These are phyloP conservation scores for Helianthus annuus DNA, from an alignment of 129 eudicot genomes.

Conservation along the genomic window DNA sequence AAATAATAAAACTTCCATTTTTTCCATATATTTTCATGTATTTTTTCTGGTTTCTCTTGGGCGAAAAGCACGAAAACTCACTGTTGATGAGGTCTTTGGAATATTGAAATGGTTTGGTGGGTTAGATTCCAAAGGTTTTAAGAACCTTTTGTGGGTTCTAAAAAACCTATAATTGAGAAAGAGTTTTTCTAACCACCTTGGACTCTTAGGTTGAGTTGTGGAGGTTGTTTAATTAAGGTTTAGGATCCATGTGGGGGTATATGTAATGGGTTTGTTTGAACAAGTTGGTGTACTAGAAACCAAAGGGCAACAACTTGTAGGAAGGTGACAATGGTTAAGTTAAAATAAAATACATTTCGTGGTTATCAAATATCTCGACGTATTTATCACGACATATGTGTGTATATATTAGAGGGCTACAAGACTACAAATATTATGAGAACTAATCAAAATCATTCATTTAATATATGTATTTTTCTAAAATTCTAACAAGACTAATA, in stretches of 20 bases:
- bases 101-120: neutral
- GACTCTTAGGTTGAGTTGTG: neutral
- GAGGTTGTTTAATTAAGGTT: neutral
- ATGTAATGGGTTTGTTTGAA: neutral
- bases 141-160: no score
- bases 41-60: neutral
- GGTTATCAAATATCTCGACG: neutral
- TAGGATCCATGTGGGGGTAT: neutral
- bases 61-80: no score
- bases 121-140: neutral
- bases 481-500: no score
- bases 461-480: no score
- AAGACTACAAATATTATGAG: no score
- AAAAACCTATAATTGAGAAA: no score
- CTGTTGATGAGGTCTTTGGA: neutral
- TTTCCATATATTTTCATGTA: constrained; percentile 7
- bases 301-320: neutral
- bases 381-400: neutral
- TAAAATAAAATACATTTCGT: neutral
- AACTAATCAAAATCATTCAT: no score
- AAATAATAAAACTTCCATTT: neutral
- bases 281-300: neutral
- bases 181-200: neutral
- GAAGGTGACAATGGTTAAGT: neutral
- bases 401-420: no score